phyloP scores from a whole-genome alignment of 2,329 filamentous ascomycete genomes.

The Boeremia lycopersici region DNA sequence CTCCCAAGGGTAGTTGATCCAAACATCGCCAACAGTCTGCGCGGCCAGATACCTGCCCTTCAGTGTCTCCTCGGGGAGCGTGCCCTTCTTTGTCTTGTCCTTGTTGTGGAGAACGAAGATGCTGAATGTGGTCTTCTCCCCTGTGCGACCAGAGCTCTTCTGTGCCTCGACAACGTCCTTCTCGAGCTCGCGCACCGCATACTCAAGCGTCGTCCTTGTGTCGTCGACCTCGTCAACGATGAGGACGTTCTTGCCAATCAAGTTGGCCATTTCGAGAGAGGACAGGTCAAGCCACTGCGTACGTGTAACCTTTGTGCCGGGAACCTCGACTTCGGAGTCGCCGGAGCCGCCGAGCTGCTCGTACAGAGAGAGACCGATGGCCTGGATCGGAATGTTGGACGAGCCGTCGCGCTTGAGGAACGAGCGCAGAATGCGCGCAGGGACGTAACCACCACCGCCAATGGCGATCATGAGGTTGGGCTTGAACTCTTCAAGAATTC shows the following conservation, averaged over 20 bases:
- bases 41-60: conserved; percentile 81
- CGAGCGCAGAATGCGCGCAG: conserved; percentile 90
- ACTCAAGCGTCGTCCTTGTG: conserved; percentile 91
- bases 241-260: conserved; percentile 88
- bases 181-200: conserved; percentile 88
- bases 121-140: conserved; percentile 82
- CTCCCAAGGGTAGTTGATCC: conserved; percentile 99
- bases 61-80: conserved; percentile 78
- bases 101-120: conserved; percentile 99
- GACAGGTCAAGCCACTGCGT: conserved; percentile 97
- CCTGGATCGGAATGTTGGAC: conserved; percentile 98
- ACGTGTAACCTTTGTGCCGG: conserved; percentile 92
- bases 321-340: conserved; percentile 71
- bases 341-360: conserved; percentile 73
- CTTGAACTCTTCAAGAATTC: conserved; percentile 83
- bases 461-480: conserved; percentile 99
- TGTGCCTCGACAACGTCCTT: conserved; percentile 90
- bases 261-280: conserved; percentile 82
- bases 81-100: conserved; percentile 94
- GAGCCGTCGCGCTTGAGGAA: conserved; percentile 89
- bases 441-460: conserved; percentile 95
- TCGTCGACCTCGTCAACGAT: conserved; percentile 97
- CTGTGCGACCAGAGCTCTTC: conserved; percentile 70
- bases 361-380: conserved; percentile 96
- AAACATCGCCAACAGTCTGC: conserved; percentile 86